phyloP scores from a whole-genome alignment of 2,329 filamentous ascomycete species.

The Orbilia blumenaviensis region DNA sequence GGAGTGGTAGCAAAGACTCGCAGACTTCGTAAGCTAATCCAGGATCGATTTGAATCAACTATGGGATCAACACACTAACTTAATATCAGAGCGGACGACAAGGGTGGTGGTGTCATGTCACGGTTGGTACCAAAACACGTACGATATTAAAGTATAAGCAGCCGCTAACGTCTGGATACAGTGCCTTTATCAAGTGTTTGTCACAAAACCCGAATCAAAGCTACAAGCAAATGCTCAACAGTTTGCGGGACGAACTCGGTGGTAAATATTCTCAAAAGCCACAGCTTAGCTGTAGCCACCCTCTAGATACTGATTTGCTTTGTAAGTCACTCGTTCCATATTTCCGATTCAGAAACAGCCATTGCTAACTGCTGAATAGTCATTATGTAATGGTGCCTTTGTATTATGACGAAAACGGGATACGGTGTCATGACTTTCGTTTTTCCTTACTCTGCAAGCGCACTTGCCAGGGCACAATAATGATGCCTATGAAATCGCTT shows the following conservation, averaged over 20 bases:
- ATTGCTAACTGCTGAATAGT: slow-evolving; percentile 30
- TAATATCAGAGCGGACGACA: slow-evolving; percentile 41
- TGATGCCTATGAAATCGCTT: background rate
- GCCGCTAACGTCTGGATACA: slow-evolving; percentile 6
- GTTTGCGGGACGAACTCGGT: slow-evolving; percentile 50
- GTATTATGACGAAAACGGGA: slow-evolving; percentile 18
- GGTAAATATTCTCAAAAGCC: slow-evolving; percentile 53
- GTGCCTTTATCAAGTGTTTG: slow-evolving; percentile 51
- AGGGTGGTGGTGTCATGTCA: slow-evolving; percentile 51
- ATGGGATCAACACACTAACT: background rate
- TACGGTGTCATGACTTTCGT: slow-evolving; percentile 33
- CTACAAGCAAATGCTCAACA: slow-evolving; percentile 54
- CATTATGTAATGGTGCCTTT: slow-evolving; percentile 43
- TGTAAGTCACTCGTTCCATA: slow-evolving; percentile 29
- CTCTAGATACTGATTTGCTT: slow-evolving; percentile 52
- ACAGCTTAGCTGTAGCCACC: slow-evolving; percentile 52
- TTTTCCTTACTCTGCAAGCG: background rate
- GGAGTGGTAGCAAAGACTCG: slow-evolving; percentile 53
- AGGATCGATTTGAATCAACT: background rate
- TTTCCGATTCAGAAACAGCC: background rate
- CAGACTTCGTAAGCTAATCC: slow-evolving; percentile 46
- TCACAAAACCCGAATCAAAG: slow-evolving; percentile 36
- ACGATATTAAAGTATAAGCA: too few species aligned
- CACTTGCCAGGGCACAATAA: background rate
- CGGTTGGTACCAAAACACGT: too few species aligned